Percentiles rank a stretch among this genome's conserved stretches.
Conservation (phyloP, 2,329 filamentous ascomycete genomes). For the Fusarium tricinctum region DNA sequence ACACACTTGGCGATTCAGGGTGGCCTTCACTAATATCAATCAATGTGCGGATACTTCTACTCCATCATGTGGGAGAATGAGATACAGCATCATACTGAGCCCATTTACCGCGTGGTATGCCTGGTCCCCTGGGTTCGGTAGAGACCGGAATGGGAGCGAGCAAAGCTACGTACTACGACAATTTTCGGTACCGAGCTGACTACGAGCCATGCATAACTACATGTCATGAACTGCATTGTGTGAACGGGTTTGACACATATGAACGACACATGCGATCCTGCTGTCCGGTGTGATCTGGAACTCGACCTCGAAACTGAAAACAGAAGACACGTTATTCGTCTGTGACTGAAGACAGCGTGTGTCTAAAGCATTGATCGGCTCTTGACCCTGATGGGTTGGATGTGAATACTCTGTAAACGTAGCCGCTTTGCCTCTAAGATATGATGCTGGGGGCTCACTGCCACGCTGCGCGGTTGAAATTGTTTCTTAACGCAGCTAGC, state of each 20-base stretch:
- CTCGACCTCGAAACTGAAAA: constrained; percentile 31
- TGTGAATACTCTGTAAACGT: constrained; percentile 10
- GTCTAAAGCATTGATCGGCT: constrained; percentile 29
- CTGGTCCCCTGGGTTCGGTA: constrained; percentile 27
- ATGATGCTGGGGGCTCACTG: constrained; percentile 22
- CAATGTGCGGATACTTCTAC: background rate
- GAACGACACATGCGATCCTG: constrained; percentile 15
- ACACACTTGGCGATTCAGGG: constrained; percentile 30
- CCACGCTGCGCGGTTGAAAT: constrained; percentile 29
- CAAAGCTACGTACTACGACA: constrained; percentile 5
- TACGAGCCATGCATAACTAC: constrained; percentile 21
- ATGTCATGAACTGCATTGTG: constrained; percentile 26
- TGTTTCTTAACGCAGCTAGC: constrained; percentile 20
- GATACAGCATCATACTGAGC: constrained; percentile 15
- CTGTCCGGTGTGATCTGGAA: constrained; percentile 18
- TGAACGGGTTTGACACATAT: constrained; percentile 16
- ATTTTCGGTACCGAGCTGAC: constrained; percentile 26
- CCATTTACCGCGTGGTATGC: constrained; percentile 12
- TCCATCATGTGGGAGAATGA: constrained; percentile 24
- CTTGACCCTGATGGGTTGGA: constrained; percentile 21
- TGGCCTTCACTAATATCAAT: constrained; percentile 28
- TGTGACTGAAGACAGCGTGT: constrained; percentile 22
- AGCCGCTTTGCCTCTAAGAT: constrained; percentile 16
- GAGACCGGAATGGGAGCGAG: constrained; percentile 27
- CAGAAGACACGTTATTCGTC: constrained; percentile 13